These are phyloP conservation scores for Podospora comata DNA, from an alignment of 495 filamentous ascomycete genomes.

Conservation along the genomic window DNA sequence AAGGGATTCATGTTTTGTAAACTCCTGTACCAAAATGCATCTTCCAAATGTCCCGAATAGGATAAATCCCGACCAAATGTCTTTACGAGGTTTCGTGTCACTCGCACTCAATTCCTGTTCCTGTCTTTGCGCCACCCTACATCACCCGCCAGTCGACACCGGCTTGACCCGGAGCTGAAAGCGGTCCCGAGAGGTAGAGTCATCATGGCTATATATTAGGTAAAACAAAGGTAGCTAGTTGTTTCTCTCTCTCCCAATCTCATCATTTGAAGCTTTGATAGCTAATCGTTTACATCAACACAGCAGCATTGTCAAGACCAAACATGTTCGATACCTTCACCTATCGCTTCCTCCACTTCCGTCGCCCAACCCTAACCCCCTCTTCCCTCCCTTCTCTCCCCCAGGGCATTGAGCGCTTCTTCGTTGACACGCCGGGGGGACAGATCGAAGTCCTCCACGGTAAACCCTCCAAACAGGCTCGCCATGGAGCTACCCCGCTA, in stretches of 20 bases:
- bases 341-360: constrained; percentile 31
- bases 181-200: background rate
- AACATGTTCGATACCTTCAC: constrained; percentile 23
- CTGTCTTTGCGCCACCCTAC: background rate
- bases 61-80: background rate
- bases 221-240: background rate
- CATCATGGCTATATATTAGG: background rate
- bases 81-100: background rate
- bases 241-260: background rate
- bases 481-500: constrained; percentile 25
- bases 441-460: constrained; percentile 42
- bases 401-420: constrained; percentile 28
- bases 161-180: background rate
- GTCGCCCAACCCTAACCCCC: constrained; percentile 18
- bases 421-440: constrained; percentile 37
- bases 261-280: background rate
- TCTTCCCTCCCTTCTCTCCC: constrained; percentile 31
- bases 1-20: background rate
- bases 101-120: background rate
- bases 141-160: background rate
- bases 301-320: background rate
- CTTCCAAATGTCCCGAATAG: background rate
- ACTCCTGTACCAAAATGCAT: background rate
- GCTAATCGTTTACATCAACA: background rate
- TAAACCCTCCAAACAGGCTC: constrained; percentile 10